Evolutionary conservation across 2,329 filamentous ascomycete species (phyloP), one percentile per base, ranked within the genome.

Genomic region (Pseudogymnoascus pannorum): DNA sequence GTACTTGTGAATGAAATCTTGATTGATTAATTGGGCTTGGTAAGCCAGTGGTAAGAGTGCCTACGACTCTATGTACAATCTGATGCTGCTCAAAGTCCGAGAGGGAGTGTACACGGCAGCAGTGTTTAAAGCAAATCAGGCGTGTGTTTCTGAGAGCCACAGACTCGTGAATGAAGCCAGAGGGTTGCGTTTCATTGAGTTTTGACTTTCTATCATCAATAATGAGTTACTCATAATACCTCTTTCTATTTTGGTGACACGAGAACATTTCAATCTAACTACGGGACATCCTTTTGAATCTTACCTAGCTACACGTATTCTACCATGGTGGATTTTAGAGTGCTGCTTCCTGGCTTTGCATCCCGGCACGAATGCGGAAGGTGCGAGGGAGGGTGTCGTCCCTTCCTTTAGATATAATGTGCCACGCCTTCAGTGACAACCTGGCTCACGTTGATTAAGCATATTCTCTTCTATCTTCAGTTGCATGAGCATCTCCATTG

Each of bases 401-500:
- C 48, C 26, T 31, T 31, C 24, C 48, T 26, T 20, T 4, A 7
- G 24, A 18, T 18, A 31, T 31, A 7, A 31, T 31, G 24, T 12
- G n/a, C 18, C 24, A 4, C n/a, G 11, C 24, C 16, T 31, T 18
- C 16, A 31, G 5, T 9, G n/a, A 29, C 24, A 18, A 18, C 2
- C 24, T 31, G 9, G 48, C 48, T 29, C 48, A 2, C 11, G 24
- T 31, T 31, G 8, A 31, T 31, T 26, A 14, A 18, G 6, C 9
- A 31, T 29, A 31, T 31, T 26, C 48, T 54, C 31, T 54, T 54
- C 48, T 31, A 18, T 16, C 57, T 42, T 36, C 57, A 58, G 4
- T 58, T 36, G 14, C n/a, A 36, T n/a, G 57, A 58, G 57, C 57
- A 42, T 58, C 33, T 42, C 16, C 31, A 38, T 31, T 40, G 31